A percentile compares a stretch with the other conserved stretches of the same genome.
phyloP scores from a whole-genome alignment of 2,329 filamentous ascomycete species.

The Aspergillus persii region DNA sequence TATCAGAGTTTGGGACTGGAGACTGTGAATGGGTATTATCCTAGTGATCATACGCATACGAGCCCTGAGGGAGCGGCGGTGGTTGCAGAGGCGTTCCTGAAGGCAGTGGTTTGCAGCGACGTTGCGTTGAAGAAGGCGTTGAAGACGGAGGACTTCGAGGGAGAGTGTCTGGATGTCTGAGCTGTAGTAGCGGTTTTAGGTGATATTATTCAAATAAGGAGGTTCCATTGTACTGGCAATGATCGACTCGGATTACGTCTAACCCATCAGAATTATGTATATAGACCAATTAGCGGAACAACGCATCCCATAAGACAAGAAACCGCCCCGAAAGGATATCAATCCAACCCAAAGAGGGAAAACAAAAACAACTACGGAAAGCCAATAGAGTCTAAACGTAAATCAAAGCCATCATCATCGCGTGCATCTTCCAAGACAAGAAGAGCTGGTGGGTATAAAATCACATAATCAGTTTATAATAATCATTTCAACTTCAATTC shows the following conservation, averaged over 20 bases:
- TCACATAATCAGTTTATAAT: background rate
- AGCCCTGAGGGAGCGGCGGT: slow-evolving; percentile 55
- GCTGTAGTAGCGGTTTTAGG: background rate
- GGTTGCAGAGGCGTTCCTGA: slow-evolving; percentile 58
- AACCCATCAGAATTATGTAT: background rate
- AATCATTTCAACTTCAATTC: slow-evolving; percentile 6
- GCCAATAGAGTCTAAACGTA: background rate
- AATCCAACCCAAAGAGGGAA: background rate
- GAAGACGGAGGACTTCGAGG: slow-evolving; percentile 28
- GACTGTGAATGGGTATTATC: slow-evolving; percentile 55
- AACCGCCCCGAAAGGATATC: background rate
- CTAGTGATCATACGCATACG: slow-evolving; percentile 64
- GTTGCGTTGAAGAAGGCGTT: slow-evolving; percentile 42
- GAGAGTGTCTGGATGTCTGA: slow-evolving; percentile 17
- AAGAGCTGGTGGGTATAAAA: background rate
- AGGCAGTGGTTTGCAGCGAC: slow-evolving; percentile 53
- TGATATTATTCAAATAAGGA: background rate
- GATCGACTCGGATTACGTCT: background rate
- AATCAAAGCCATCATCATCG: background rate
- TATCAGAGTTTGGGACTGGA: slow-evolving; percentile 51
- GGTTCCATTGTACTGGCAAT: background rate
- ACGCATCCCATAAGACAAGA: background rate
- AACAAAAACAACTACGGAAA: background rate
- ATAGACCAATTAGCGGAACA: background rate
- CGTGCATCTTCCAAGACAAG: background rate